Base-by-base conservation (phyloP, 2,329 filamentous ascomycete genomes). In the Cercospora brassicicola region DNA sequence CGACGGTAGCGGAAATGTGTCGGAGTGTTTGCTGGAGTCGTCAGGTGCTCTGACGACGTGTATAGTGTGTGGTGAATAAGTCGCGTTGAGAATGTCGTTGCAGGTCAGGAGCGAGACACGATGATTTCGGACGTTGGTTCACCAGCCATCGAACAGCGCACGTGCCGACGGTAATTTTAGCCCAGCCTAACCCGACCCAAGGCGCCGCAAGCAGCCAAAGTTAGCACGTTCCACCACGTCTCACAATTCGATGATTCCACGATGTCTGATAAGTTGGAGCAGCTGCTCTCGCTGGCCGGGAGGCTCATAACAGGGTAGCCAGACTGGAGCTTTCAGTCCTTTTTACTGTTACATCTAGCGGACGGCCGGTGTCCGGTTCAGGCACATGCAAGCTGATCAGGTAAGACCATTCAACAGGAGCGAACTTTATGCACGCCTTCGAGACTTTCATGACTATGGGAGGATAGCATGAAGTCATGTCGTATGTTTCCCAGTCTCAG, bases 1-100 rank as follows among this genome's bases (percentile, higher is more conserved):
- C 79, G 77, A 81, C 81, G 78, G 55, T 33, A 56, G 36, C 63
- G 56, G 30, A 23, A 31, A 31, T 53, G 33, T 65, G 65, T 36
- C 60, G 45, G 7, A 51, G 28, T 57, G 59, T 60, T 65, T 20
- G 36, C 42, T 60, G 42, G 56, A 42, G 36, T 67, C 70, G 69
- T 56, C 69, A 71, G 69, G 65, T 62, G 7, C 28, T 68, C 67
- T 65, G 67, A 69, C 67, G 64, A 69, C 51, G 31, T 33, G 59
- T 51, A 23, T 33, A 3, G 18, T 63, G 33, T 4, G 65, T 56
- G 39, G 51, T 67, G 26, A 45, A 30, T 56, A 11, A 4, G 64
- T 53, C 20, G 56, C n/a, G 36, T 57, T 61, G 55, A 30, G 26
- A 33, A 42, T 55, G 45, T 61, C 33, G 39, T 60, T 56, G 61